phyloP scores from a whole-genome alignment of 495 filamentous ascomycete genomes.

The Penicillium herquei region DNA sequence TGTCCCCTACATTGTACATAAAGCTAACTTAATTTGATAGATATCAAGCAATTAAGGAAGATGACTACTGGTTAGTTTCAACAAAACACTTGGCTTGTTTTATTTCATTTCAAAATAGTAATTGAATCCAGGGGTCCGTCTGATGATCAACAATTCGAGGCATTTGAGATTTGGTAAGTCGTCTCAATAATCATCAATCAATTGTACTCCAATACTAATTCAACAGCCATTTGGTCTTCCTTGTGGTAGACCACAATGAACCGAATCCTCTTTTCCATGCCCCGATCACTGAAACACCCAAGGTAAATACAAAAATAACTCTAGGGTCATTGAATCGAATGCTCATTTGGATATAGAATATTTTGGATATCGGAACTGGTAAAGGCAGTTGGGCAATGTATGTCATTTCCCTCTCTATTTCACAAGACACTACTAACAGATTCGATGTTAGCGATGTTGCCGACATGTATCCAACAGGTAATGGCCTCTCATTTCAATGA shows the following conservation, averaged over 20 bases:
- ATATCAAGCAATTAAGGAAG: slow-evolving; percentile 21
- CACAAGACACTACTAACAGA: not conserved
- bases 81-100: too few relatives aligned
- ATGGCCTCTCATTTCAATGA: not conserved
- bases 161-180: slow-evolving; percentile 8
- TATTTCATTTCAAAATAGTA: slow-evolving; percentile 2
- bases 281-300: slow-evolving; percentile 15
- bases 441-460: slow-evolving; percentile 5
- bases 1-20: not conserved
- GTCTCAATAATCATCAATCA: too few relatives aligned
- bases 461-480: slow-evolving; percentile 6
- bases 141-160: slow-evolving; percentile 8
- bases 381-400: slow-evolving; percentile 12
- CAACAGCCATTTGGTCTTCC: slow-evolving; percentile 17
- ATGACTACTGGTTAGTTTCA: slow-evolving; percentile 20
- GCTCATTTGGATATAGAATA: slow-evolving; percentile 11
- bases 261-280: slow-evolving; percentile 15
- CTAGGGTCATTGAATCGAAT: not conserved
- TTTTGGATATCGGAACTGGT: slow-evolving; percentile 16
- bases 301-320: slow-evolving; percentile 8
- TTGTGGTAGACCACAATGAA: slow-evolving; percentile 16
- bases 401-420: not conserved
- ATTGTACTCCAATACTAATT: not conserved
- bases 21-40: not conserved
- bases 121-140: slow-evolving; percentile 1